phyloP scores from a whole-genome alignment of 2,329 filamentous ascomycete genomes.

The Cucurbitaria berberidis region DNA sequence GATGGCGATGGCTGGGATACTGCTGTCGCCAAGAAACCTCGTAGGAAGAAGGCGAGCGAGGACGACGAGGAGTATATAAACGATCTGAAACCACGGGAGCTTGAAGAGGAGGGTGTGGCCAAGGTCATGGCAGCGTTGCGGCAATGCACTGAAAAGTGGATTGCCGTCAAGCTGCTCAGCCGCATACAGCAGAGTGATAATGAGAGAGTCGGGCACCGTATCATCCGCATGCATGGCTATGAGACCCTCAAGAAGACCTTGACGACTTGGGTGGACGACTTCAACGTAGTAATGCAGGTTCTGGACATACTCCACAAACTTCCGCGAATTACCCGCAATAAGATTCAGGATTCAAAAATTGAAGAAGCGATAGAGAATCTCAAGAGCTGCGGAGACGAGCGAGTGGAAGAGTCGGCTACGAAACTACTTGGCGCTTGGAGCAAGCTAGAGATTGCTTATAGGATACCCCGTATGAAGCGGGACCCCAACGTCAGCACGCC shows the following conservation, averaged over 20 bases:
- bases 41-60: conserved; percentile 89
- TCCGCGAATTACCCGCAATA: conserved; percentile 91
- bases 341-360: conserved; percentile 95
- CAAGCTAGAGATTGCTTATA: conserved; percentile 86
- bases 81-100: conserved; percentile 77
- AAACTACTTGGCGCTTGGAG: conserved; percentile 83
- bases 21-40: conserved; percentile 83
- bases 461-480: conserved; percentile 88
- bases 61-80: conserved; percentile 97
- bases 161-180: conserved; percentile 89
- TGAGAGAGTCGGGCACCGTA: conserved; percentile 82
- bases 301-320: conserved; percentile 88
- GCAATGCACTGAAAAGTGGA: conserved; percentile 99
- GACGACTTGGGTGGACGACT: conserved; percentile 83
- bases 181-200: conserved; percentile 88
- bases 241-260: conserved; percentile 90
- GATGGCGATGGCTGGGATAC: conserved; percentile 92
- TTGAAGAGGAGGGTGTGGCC: conserved; percentile 83
- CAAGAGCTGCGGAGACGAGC: conserved; percentile 70
- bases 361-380: conserved; percentile 79
- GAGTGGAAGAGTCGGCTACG: conserved; percentile 74
- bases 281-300: conserved; percentile 87
- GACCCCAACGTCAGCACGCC: conserved; percentile 66
- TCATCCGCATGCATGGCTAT: conserved; percentile 97
- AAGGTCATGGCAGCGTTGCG: conserved; percentile 97